These are phyloP conservation scores for Exobasidium cylindrosporum DNA, from an alignment of 1,284 basidiomycete genomes.

Conservation along the genomic window DNA sequence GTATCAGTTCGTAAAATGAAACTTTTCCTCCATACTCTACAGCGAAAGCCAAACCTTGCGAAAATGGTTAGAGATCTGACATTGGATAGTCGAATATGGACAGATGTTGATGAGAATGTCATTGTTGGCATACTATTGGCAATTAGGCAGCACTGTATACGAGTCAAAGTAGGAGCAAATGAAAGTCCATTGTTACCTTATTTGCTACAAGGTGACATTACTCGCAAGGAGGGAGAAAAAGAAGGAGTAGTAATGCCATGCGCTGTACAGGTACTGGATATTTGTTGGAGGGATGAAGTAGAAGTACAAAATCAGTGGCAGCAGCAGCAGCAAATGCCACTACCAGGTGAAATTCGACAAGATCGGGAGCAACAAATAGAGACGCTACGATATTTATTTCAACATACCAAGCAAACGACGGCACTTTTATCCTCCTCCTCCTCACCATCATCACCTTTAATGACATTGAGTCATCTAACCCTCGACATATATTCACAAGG, in stretches of 20 bases:
- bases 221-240: neutral
- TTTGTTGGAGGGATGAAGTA: constrained; percentile 1
- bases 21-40: neutral
- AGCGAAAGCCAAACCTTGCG: neutral
- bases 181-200: neutral
- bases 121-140: neutral
- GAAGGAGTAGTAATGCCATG: neutral
- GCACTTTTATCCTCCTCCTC: neutral
- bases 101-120: constrained; percentile 4
- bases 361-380: neutral
- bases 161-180: constrained; percentile 8
- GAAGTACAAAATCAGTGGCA: neutral
- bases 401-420: neutral
- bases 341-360: neutral
- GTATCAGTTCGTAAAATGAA: neutral
- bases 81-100: constrained; percentile 5
- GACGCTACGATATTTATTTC: neutral
- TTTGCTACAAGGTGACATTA: neutral
- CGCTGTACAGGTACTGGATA: neutral
- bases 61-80: neutral
- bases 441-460: neutral
- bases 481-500: neutral
- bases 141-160: neutral
- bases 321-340: neutral
- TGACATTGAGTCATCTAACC: neutral